phyloP scores from a whole-genome alignment of 2,329 filamentous ascomycete genomes.

The Dryadomyces quercivorus region DNA sequence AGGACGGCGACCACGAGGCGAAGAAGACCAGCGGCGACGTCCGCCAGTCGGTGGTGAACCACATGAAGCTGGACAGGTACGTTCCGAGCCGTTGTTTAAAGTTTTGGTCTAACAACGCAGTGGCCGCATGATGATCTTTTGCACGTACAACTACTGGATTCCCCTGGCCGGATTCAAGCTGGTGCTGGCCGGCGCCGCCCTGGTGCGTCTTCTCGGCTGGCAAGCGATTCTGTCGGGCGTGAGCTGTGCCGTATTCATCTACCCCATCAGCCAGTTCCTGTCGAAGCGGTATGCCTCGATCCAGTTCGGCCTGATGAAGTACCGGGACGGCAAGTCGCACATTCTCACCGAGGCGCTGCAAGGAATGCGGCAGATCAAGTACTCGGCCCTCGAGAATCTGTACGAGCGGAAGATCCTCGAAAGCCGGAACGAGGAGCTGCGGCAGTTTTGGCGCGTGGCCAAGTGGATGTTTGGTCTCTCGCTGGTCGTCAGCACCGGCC shows the following conservation, averaged over 20 bases:
- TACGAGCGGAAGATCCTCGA: conserved; percentile 22
- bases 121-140: conserved; percentile 19
- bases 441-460: conserved; percentile 20
- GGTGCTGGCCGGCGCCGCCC: conserved; percentile 18
- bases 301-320: conserved; percentile 23
- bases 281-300: conserved; percentile 19
- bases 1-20: not conserved
- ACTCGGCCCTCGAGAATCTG: conserved; percentile 22
- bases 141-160: conserved; percentile 21
- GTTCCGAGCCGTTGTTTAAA: too few relatives aligned
- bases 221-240: conserved; percentile 19
- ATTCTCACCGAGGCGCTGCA: conserved; percentile 23
- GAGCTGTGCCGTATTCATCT: conserved; percentile 15
- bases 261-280: conserved; percentile 18
- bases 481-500: conserved; percentile 19
- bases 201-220: conserved; percentile 21
- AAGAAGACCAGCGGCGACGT: conserved; percentile 13
- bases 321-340: conserved; percentile 22
- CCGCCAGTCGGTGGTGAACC: conserved; percentile 23
- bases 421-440: conserved; percentile 22
- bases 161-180: conserved; percentile 23
- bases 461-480: conserved; percentile 19
- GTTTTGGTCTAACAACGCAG: conserved; percentile 9
- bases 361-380: conserved; percentile 26
- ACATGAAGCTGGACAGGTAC: conserved; percentile 24